A percentile compares a stretch with the other conserved stretches of the same genome.
Evolutionary conservation across 1,139 yeast species (phyloP).

Genomic region (Pichia sp.): DNA sequence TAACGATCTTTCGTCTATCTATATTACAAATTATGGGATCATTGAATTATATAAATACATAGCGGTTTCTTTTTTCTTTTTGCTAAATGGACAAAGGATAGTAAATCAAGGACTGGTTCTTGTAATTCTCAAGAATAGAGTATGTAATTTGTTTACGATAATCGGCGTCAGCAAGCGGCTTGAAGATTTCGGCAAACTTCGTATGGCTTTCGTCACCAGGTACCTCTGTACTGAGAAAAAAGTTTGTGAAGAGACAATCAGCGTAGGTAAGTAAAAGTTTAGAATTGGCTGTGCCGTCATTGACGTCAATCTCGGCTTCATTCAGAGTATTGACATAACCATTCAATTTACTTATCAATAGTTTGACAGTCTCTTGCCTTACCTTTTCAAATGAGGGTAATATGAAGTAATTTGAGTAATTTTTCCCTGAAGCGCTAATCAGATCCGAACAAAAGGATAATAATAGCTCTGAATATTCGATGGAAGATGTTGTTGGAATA

Average conservation of each 20-base stretch:
- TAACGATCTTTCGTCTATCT: neutral
- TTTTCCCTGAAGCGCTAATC: slow-evolving; percentile 17
- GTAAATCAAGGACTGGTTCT: slow-evolving; percentile 23
- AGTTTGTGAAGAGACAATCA: slow-evolving; percentile 22
- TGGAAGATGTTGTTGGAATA: slow-evolving; percentile 23
- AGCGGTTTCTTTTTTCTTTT: too few species aligned
- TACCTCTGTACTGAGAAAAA: slow-evolving; percentile 12
- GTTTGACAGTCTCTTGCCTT: slow-evolving; percentile 18
- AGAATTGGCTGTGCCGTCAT: neutral
- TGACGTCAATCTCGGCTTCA: neutral
- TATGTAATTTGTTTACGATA: slow-evolving; percentile 13
- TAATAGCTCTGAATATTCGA: slow-evolving; percentile 20
- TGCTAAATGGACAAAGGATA: slow-evolving; percentile 20
- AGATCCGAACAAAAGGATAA: slow-evolving; percentile 19
- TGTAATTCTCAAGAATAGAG: slow-evolving; percentile 22
- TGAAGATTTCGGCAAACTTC: slow-evolving; percentile 10
- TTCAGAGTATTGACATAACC: neutral
- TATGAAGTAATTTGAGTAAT: slow-evolving; percentile 26
- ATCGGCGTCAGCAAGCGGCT: slow-evolving; percentile 13
- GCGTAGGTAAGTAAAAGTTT: slow-evolving; percentile 22
- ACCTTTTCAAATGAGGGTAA: slow-evolving; percentile 19
- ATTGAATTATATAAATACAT: too few species aligned
- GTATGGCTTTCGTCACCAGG: slow-evolving; percentile 3
- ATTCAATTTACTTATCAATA: slow-evolving; percentile 10
- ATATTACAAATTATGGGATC: neutral